Evolutionary conservation across 495 filamentous ascomycete genomes (phyloP).

Genomic region (Penicillium paxilli): DNA sequence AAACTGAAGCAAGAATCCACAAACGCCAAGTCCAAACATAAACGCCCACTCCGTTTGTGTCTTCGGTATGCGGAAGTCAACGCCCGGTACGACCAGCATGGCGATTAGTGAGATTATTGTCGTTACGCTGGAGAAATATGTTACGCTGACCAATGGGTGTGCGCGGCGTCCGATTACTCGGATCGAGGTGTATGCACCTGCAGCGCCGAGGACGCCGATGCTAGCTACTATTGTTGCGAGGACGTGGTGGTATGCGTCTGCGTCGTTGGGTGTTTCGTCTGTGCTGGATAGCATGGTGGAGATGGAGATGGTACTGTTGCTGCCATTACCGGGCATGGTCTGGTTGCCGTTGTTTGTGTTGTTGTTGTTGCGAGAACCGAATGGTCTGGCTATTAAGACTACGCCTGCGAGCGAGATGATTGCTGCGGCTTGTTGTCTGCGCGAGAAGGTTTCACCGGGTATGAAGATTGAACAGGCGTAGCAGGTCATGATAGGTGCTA

Average conservation of each 20-base stretch:
- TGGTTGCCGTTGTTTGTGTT: too few relatives aligned
- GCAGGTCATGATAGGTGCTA: constrained; percentile 78
- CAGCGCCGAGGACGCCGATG: constrained; percentile 76
- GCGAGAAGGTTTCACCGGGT: constrained; percentile 73
- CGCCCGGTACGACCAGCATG: constrained; percentile 56
- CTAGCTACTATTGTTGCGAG: constrained; percentile 71
- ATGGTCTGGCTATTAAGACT: constrained; percentile 77
- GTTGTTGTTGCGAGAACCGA: constrained; percentile 31
- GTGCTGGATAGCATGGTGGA: too few relatives aligned
- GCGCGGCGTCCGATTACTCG: constrained; percentile 82
- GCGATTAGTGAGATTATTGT: constrained; percentile 63
- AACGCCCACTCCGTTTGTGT: constrained; percentile 67
- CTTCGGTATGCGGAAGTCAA: constrained; percentile 64
- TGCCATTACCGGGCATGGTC: too few relatives aligned
- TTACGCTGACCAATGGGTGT: constrained; percentile 82
- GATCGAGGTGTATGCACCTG: constrained; percentile 76
- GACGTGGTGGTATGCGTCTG: constrained; percentile 62
- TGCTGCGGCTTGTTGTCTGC: constrained; percentile 72
- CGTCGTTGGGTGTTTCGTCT: constrained; percentile 27
- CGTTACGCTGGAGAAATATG: constrained; percentile 76
- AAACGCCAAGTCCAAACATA: constrained; percentile 66
- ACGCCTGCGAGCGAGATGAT: constrained; percentile 79
- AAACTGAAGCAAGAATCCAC: constrained; percentile 86
- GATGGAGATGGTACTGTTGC: too few relatives aligned
- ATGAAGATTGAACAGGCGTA: constrained; percentile 79